Base-by-base conservation (phyloP, 208 protist genomes). In the Vickermania ingenoplastis region DNA sequence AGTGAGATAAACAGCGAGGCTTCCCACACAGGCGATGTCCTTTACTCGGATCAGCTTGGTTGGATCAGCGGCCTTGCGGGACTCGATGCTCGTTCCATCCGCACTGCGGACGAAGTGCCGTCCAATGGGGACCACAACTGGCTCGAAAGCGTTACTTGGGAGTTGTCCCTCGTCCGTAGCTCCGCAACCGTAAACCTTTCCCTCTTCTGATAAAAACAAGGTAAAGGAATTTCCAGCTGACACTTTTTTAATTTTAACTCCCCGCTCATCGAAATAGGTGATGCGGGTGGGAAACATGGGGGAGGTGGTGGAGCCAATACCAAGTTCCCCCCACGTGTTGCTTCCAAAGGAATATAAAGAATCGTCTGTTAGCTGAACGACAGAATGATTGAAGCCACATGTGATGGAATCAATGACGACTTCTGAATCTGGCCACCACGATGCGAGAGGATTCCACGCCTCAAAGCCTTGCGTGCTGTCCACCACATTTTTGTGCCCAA, bases 281-380 rank as follows among this genome's bases (percentile, higher is more conserved):
- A 86, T 77, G 24, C 64, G 69, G 21, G 69, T 76, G 14, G 79
- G 76, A 17, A 63, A 53, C 83, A 85, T 76, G 7, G 83, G 79
- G 11, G 79, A 77, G 36, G 73, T 67, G 24, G 79, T 87, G 41
- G 27, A 65, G 41, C 79, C 82, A 61, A 84, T 77, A 21, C 76
- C 78, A 21, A 90, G 67, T 53, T 90, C 83, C 36, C 83, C 83
- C 79, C 79, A 86, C 41, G 69, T 84, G 65, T 90, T 90, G 70
- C 77, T 79, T 14, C 83, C 83, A 55, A 79, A 90, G 1, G 77
- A 66, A 66, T 77, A 74, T 26, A 86, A 66, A 2, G 57, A 58
- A 22, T 79, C 83, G 50, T 65, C 64, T 22, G 61, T 77, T 11
- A 90, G 73, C 24, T 59, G 62, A 24, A 73, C 49, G 36, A 86